Evolutionary conservation across 331 rosid species (phyloP), one percentile per base, ranked within the genome.

Genomic region (Telfairia occidentalis): DNA sequence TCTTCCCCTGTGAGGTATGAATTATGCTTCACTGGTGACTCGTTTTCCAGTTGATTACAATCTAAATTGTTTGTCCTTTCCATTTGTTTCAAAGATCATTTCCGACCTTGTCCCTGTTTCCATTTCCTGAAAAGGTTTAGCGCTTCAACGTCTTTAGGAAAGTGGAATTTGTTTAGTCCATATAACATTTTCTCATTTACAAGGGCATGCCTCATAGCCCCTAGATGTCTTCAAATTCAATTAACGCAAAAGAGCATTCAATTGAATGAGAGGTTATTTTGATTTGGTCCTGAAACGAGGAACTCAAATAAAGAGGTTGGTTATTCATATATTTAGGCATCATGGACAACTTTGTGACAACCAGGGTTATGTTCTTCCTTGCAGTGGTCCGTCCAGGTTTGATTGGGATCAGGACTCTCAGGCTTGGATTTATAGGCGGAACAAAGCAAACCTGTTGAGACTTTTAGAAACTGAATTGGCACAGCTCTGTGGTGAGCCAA

Each of bases 301-400:
- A 35, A 23, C 48, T 63, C 71, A 63, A n/a, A 35, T 16, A 63
- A 2, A 16, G 30, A 23, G 28, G 71, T 19, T 1, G 16, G 16
- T 32, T 16, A 61, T 61, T 63, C 9, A 29, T 6, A 30, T 30
- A 28, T 34, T 16, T 0, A 60, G 5, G 42, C 5, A 15, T 59
- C 7, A 9, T 16, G 2, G 9, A 29, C 66, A 28, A 28, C 38
- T 29, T 23, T 1, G 61, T 55, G 61, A 59, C 29, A 35, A 60
- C 69, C 69, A 5, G 2, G 16, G 29, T 34, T 34, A 18, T 64
- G 46, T 52, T 37, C 13, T 55, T 30, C 7, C 26, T 57, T 84
- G 88, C 90, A 91, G 98, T 63, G 97, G 98, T 65, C 96, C 96
- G 1, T 86, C 87, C 29, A 87, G 96, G 84, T 94, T 94, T 79